Evolutionary conservation across 78 protist species (phyloP), one percentile per base, ranked within the genome.

Genomic region (Guillardia theta): DNA sequence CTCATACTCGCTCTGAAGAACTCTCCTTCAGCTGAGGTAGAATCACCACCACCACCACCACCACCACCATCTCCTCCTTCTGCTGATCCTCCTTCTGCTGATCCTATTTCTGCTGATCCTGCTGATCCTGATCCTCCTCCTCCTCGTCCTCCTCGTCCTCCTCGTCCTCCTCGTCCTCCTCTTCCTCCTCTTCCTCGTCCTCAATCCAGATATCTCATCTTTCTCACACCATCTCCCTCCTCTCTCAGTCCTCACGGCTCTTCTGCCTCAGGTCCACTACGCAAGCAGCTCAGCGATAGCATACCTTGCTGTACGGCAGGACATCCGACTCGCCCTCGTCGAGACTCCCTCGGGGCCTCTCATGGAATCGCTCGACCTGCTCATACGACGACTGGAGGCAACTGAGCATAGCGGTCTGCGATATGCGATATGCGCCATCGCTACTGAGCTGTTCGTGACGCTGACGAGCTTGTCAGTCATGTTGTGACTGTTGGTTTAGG

Each of bases 181-280:
- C n/a, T n/a, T n/a, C n/a, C n/a, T n/a, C n/a, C n/a, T n/a, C n/a
- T n/a, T n/a, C n/a, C n/a, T n/a, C n/a, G n/a, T n/a, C n/a, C n/a
- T n/a, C n/a, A n/a, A n/a, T n/a, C n/a, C n/a, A n/a, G n/a, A n/a
- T n/a, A n/a, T n/a, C n/a, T n/a, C n/a, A n/a, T n/a, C n/a, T n/a
- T n/a, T n/a, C n/a, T n/a, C n/a, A n/a, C n/a, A n/a, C n/a, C n/a
- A n/a, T n/a, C n/a, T n/a, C n/a, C n/a, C n/a, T n/a, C n/a, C n/a
- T n/a, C n/a, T n/a, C n/a, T n/a, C n/a, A n/a, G n/a, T n/a, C n/a
- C n/a, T n/a, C n/a, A n/a, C n/a, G n/a, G n/a, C n/a, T n/a, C n/a
- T n/a, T n/a, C n/a, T n/a, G n/a, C n/a, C n/a, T n/a, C 83, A 70
- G 83, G 83, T 70, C 46, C 83, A 70, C 83, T 70, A 70, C 41